These are phyloP conservation scores for Colletotrichum phormii DNA, from an alignment of 2,329 filamentous ascomycete species.

Conservation along the genomic window DNA sequence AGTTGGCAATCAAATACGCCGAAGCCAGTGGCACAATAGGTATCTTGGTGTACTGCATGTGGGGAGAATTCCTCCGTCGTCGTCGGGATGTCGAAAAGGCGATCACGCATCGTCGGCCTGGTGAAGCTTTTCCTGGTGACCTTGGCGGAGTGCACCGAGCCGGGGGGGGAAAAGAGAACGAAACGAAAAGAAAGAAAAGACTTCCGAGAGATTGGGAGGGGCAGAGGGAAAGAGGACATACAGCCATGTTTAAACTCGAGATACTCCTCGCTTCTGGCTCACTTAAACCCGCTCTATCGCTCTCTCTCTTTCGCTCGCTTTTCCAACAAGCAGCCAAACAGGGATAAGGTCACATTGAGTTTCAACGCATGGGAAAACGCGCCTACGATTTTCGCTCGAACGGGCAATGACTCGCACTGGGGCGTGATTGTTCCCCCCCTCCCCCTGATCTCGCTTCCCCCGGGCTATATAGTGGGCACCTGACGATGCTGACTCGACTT, in stretches of 20 bases:
- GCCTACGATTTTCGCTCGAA: conserved; percentile 8
- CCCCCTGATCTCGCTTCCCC: conserved; percentile 25
- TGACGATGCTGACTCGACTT: conserved; percentile 12
- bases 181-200: neutral
- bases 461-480: conserved; percentile 4
- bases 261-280: neutral
- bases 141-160: neutral
- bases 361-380: conserved; percentile 1
- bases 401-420: conserved; percentile 22
- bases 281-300: neutral
- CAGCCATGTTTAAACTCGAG: conserved; percentile 9
- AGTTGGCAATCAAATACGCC: conserved; percentile 43
- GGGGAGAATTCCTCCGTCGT: neutral
- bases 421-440: neutral
- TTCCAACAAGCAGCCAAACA: neutral
- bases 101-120: neutral
- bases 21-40: conserved; percentile 34
- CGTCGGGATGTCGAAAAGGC: neutral
- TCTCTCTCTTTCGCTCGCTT: neutral
- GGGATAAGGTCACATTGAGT: conserved; percentile 7
- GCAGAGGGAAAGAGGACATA: neutral
- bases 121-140: neutral
- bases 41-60: conserved; percentile 8
- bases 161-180: neutral
- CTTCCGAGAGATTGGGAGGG: neutral